Conservation (phyloP, 2,329 filamentous ascomycete species). For the Mycogone perniciosa region DNA sequence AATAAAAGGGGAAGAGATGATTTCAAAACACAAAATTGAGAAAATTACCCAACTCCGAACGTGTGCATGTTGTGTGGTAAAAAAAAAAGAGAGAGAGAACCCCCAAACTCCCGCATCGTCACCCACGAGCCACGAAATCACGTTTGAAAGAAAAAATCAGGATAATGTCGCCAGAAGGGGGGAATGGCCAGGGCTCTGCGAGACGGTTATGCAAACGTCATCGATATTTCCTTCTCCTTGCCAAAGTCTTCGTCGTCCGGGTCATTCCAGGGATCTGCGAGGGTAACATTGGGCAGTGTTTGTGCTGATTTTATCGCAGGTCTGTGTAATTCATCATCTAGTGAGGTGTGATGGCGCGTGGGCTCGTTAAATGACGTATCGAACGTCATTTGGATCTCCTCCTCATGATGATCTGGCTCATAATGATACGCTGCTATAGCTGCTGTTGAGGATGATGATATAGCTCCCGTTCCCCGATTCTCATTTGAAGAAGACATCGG, state of each 20-base stretch:
- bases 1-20: neutral
- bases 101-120: neutral
- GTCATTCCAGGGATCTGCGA: constrained; percentile 64
- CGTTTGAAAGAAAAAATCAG: neutral
- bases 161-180: neutral
- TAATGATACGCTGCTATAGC: constrained; percentile 17
- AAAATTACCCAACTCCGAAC: constrained; percentile 9
- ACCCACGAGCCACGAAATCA: neutral
- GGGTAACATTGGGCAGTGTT: constrained; percentile 44
- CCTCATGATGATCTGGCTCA: constrained; percentile 39
- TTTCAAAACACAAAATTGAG: neutral
- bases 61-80: neutral
- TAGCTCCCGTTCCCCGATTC: constrained; percentile 2
- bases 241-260: constrained; percentile 63
- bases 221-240: constrained; percentile 66
- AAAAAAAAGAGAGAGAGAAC: too few relatives aligned
- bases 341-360: neutral
- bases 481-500: constrained; percentile 22
- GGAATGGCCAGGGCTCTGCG: too few relatives aligned
- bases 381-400: constrained; percentile 64
- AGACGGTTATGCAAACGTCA: constrained; percentile 65
- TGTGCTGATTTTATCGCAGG: constrained; percentile 33
- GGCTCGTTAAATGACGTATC: constrained; percentile 51
- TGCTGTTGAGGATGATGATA: neutral
- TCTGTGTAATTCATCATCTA: constrained; percentile 22